Base-by-base conservation (phyloP, 352 stramenopile genomes). In the Halophytophthora batemanensis region DNA sequence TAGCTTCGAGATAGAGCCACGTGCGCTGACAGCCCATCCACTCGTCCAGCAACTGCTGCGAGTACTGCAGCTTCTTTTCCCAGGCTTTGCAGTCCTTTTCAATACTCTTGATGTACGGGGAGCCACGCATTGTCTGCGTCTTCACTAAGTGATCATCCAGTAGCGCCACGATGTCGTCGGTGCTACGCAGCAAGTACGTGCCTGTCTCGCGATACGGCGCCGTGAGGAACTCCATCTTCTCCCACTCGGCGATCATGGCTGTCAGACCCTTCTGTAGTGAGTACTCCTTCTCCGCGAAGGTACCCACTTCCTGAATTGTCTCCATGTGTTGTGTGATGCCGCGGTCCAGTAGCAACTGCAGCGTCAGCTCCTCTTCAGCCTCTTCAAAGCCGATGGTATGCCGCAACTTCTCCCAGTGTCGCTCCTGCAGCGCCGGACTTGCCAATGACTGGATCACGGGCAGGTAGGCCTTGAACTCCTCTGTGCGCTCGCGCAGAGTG, bases 1-100 rank as follows among this genome's bases (percentile, higher is more conserved):
- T 98, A 4, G 94, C 90, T 65, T 98, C 92, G 6, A 98, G 77
- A 57, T 98, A 98, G 25, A 98, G 72, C 94, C 95, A 98, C 44
- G 91, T 97, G 23, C 90, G 77, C 67, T 98, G 95, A 47, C 87
- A 97, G 4, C 56, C 79, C 66, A 98, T 96, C 90, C 90, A 97
- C 58, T 97, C 91, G 59, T 98, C 94, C 8, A 98, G 61, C n/a
- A 98, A 62, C 33, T 95, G 78, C 50, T 96, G 87, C 10, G 87
- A 66, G 50, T 93, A 89, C 57, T 95, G 88, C 5, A 96, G 70
- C 47, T 90, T 94, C 45, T 93, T 90, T 46, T 96, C 86, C 86
- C 86, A 97, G 0, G 85, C 76, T 18, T 93, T 90, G 49, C 82
- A 91, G 58, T 94, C 82, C 35, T 92, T 92, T 45, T 98, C 93